These are phyloP conservation scores for Nelumbo lutea DNA, from an alignment of 164 flowering plant species.

Conservation along the genomic window DNA sequence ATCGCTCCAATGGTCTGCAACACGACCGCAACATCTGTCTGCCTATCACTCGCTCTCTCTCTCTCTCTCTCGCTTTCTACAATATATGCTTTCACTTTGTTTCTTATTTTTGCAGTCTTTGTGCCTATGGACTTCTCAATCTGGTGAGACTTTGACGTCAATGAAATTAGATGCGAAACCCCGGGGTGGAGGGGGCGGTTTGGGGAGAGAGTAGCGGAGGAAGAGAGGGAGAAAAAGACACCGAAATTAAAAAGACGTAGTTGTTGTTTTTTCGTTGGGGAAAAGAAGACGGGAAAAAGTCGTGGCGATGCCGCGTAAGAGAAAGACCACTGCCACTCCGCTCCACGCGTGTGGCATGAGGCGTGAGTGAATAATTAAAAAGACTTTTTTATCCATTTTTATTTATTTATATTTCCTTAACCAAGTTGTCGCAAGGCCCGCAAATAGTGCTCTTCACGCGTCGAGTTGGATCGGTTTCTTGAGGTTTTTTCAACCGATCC, in stretches of 20 bases:
- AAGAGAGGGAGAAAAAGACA: neutral
- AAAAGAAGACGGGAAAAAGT: neutral
- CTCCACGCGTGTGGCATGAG: neutral
- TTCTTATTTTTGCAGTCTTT: neutral
- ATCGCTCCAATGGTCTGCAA: slow-evolving; percentile 25
- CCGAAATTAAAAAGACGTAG: neutral
- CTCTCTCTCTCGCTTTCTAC: slow-evolving; percentile 1
- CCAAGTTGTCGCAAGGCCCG: too few relatives aligned
- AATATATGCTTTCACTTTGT: neutral
- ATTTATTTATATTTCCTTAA: neutral
- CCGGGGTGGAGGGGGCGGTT: neutral
- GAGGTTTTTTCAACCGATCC: too few relatives aligned
- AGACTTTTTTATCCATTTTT: neutral
- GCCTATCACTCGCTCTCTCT: neutral
- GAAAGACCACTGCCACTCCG: neutral
- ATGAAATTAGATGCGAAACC: too few relatives aligned
- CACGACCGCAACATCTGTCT: slow-evolving; percentile 17
- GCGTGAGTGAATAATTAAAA: neutral
- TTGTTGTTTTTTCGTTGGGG: neutral
- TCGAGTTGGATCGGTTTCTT: too few relatives aligned
- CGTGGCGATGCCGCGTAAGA: slow-evolving; percentile 19
- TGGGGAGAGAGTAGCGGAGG: neutral
- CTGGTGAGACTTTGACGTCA: too few relatives aligned
- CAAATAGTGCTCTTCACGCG: too few relatives aligned
- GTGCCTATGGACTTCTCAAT: too few relatives aligned